Base-by-base conservation (phyloP, 2,329 filamentous ascomycete species). In the Hirsutella rhossiliensis region DNA sequence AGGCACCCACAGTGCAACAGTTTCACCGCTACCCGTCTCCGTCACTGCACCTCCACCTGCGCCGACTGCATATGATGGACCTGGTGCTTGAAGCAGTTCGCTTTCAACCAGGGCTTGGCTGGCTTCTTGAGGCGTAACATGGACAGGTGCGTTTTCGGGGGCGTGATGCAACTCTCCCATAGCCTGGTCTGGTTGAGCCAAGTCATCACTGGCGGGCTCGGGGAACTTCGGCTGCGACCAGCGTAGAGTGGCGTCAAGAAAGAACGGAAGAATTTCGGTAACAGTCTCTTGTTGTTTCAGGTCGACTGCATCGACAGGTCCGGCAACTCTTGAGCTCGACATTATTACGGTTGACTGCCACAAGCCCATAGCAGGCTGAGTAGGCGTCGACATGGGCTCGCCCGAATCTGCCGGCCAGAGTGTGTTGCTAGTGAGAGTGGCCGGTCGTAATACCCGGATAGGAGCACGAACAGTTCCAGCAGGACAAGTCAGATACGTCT, bases 351-450 rank as follows among this genome's bases (percentile, higher is more conserved):
- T 38, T 17, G 18, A 6, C 34, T 17, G 41, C 23, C 18, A 18
- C 28, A 12, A 11, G 29, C 27, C 15, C 19, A 36, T 17, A 29
- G 20, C 20, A 11, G 31, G 1, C 6, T 31, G 5, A 23, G 19
- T 12, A 29, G 32, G 32, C 38, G 5, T 6, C 29, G 28, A 31
- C 7, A 11, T 19, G 8, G 13, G 13, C 11, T 32, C 40, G 17
- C 8, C 23, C 32, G 43, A 34, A 4, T 32, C 18, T 27, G 30
- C 43, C 17, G 9, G 34, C 67, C 67, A 69, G 36, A 69, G 50
- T 5, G 57, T 46, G 15, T 52, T 54, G 50, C 64, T 68, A 47
- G 65, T 56, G 31, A 70, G 56, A 13, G 51, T 44, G 15, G 51
- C 46, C 12, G 57, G 51, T 39, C 60, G 56, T 11, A 56, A 47